phyloP scores from a whole-genome alignment of 306 rosid genomes.

The Benincasa hispida region DNA sequence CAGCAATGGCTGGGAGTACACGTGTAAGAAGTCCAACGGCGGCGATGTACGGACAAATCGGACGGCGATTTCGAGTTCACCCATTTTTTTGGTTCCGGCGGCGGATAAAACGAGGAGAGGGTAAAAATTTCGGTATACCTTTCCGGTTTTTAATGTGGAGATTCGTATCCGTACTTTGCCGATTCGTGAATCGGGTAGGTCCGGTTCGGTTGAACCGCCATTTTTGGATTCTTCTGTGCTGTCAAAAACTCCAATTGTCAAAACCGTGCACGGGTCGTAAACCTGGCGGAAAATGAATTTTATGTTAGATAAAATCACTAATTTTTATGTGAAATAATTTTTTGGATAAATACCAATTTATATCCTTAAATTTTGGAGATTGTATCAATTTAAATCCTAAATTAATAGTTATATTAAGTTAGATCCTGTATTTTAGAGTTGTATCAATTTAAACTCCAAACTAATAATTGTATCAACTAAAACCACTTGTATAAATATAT shows the following conservation, averaged over 20 bases:
- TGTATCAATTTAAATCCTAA: no score
- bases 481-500: no score
- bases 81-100: conserved; percentile 53
- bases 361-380: no score
- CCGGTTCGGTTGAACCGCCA: conserved; percentile 11
- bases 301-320: neutral
- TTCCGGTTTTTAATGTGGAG: conserved; percentile 53
- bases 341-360: no score
- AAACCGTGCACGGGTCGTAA: conserved; percentile 70
- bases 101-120: conserved; percentile 43
- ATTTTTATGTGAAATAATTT: no score
- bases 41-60: conserved; percentile 39
- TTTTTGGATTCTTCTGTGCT: conserved; percentile 22
- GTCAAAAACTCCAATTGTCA: conserved; percentile 67
- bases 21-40: conserved; percentile 54
- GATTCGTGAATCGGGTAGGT: conserved; percentile 37
- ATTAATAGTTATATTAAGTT: no score
- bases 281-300: conserved; percentile 13
- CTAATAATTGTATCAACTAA: no score
- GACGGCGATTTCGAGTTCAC: conserved; percentile 68
- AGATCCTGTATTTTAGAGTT: no score
- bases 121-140: conserved; percentile 41
- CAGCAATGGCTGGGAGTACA: conserved; percentile 52
- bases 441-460: no score
- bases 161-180: conserved; percentile 63